Evolutionary conservation across 805 yeast genomes (phyloP).

Genomic region (Kodamaea neixiangensis): DNA sequence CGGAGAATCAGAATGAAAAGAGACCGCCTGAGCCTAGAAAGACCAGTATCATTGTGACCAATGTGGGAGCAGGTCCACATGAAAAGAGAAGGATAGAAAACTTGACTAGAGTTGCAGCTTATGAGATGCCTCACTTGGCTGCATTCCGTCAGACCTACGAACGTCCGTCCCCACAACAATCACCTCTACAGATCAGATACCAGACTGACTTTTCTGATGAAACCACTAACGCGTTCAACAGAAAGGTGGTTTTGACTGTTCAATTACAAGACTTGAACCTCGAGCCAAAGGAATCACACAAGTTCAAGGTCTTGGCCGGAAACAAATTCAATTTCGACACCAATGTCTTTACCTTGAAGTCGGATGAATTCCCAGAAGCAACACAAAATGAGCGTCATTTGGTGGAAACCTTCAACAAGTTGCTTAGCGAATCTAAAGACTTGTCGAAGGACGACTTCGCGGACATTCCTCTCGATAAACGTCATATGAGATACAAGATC

Average conservation of each 20-base stretch:
- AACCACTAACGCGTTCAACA: conserved; percentile 59
- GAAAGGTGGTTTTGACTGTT: conserved; percentile 64
- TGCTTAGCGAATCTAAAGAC: conserved; percentile 67
- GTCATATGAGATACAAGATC: conserved; percentile 57
- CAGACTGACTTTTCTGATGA: conserved; percentile 71
- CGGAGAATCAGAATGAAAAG: conserved; percentile 37
- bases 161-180: conserved; percentile 43
- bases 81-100: conserved; percentile 72
- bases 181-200: conserved; percentile 69
- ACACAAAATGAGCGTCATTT: conserved; percentile 82
- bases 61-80: conserved; percentile 39
- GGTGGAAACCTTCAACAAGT: conserved; percentile 59
- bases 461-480: conserved; percentile 80
- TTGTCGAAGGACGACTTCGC: conserved; percentile 58
- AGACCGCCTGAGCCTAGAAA: conserved; percentile 41
- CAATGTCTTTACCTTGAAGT: conserved; percentile 64
- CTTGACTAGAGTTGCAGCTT: conserved; percentile 82
- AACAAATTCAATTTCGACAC: conserved; percentile 66
- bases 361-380: conserved; percentile 67
- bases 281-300: conserved; percentile 56
- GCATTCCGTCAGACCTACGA: conserved; percentile 71
- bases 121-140: conserved; percentile 83
- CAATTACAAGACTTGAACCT: conserved; percentile 57
- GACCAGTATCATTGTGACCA: conserved; percentile 37
- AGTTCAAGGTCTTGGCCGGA: conserved; percentile 77